Evolutionary conservation across 1,284 basidiomycete genomes (phyloP).

Genomic region (Coriolopsis trogii): DNA sequence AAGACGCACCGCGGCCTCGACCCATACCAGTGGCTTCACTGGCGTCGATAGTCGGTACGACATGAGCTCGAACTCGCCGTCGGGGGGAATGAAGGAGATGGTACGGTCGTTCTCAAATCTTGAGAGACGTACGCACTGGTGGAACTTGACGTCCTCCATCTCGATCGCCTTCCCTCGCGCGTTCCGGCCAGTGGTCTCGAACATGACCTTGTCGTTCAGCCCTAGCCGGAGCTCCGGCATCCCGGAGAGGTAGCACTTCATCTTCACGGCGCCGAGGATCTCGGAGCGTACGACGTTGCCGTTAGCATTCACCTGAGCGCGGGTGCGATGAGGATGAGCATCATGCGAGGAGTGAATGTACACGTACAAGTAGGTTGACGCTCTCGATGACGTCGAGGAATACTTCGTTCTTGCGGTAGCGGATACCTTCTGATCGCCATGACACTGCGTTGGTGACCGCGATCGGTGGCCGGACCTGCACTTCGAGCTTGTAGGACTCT

Average conservation of each 20-base stretch:
- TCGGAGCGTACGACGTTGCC: conserved; percentile 98
- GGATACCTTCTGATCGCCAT: conserved; percentile 97
- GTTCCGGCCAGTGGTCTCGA: conserved; percentile 94
- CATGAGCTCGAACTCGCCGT: conserved; percentile 99
- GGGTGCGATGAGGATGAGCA: not conserved
- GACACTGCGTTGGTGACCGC: conserved; percentile 99
- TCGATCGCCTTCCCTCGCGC: conserved; percentile 97
- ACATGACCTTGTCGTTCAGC: conserved; percentile 99
- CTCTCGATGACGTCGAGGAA: conserved; percentile 99
- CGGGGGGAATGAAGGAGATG: conserved; percentile 98
- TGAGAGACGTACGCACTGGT: conserved; percentile 99
- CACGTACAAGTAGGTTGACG: conserved; percentile 86
- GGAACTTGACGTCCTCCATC: conserved; percentile 99
- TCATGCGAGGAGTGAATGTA: not conserved
- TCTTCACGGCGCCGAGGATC: conserved; percentile 97
- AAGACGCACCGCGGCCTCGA: conserved; percentile 82
- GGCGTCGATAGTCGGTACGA: conserved; percentile 94
- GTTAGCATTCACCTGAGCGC: conserved; percentile 85
- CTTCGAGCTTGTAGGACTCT: conserved; percentile 97
- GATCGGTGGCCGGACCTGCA: conserved; percentile 95
- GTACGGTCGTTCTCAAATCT: conserved; percentile 99
- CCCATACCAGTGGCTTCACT: conserved; percentile 98
- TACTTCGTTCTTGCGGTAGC: conserved; percentile 99
- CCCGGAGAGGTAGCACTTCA: conserved; percentile 99
- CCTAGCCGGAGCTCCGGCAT: conserved; percentile 98